phyloP scores from a whole-genome alignment of 169 alveolate genomes.

The Besnoitia besnoiti region DNA sequence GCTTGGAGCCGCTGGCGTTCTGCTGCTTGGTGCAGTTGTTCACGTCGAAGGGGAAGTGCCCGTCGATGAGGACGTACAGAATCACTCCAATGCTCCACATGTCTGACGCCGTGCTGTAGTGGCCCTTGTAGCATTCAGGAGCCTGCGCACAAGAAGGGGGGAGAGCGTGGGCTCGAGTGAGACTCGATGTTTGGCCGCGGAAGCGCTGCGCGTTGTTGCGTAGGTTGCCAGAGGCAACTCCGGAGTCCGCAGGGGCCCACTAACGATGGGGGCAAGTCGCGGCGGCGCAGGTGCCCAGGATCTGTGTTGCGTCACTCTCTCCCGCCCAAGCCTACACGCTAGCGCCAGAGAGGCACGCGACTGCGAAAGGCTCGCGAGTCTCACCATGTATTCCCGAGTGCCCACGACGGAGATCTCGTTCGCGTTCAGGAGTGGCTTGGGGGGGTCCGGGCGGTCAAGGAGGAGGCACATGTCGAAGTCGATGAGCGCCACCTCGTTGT shows the following conservation, averaged over 20 bases:
- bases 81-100: slow-evolving; percentile 69
- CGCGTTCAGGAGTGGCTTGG: not conserved
- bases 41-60: slow-evolving; percentile 71
- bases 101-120: slow-evolving; percentile 65
- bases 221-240: no score
- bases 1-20: not conserved
- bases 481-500: slow-evolving; percentile 33
- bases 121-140: slow-evolving; percentile 68
- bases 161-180: no score
- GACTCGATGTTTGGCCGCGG: no score
- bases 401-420: slow-evolving; percentile 62
- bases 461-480: slow-evolving; percentile 67
- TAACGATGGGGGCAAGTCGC: no score
- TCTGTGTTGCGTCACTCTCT: no score
- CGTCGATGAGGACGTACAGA: slow-evolving; percentile 66
- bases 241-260: no score
- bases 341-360: no score
- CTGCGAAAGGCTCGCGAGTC: not conserved
- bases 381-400: slow-evolving; percentile 65
- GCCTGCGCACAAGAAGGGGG: slow-evolving; percentile 47
- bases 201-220: no score
- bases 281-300: no score
- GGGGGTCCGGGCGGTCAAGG: slow-evolving; percentile 39
- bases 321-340: no score
- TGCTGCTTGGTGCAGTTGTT: not conserved